Conservation (phyloP, 208 protist genomes). For the Wallacemonas sp. region DNA sequence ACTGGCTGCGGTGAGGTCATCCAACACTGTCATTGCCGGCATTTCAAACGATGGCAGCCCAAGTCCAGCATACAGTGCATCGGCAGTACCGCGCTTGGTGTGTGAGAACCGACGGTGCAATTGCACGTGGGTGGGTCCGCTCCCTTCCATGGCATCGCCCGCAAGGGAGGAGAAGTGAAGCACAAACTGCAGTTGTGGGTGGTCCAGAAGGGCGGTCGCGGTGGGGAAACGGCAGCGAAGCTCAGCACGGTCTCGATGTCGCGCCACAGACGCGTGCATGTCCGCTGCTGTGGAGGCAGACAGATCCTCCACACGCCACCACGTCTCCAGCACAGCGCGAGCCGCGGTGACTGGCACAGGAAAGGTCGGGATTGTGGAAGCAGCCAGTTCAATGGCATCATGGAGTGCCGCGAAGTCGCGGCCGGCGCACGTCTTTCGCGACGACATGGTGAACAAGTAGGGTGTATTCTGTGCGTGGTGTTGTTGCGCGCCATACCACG, state of each 20-base stretch:
- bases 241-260: background rate
- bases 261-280: background rate
- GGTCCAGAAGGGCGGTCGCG: conserved; percentile 39
- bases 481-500: too few species aligned
- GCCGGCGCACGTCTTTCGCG: too few species aligned
- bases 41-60: background rate
- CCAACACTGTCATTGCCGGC: too few species aligned
- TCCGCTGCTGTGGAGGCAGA: too few species aligned
- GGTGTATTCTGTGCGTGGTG: too few species aligned
- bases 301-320: too few species aligned
- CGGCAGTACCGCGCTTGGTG: conserved; percentile 1
- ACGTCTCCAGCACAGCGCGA: background rate
- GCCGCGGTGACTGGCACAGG: background rate
- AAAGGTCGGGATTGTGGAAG: conserved; percentile 11
- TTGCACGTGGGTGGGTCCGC: conserved; percentile 19
- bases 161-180: conserved; percentile 10
- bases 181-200: conserved; percentile 55
- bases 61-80: background rate
- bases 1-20: too few species aligned
- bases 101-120: conserved; percentile 44
- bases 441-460: conserved; percentile 1
- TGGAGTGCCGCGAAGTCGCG: background rate
- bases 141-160: background rate
- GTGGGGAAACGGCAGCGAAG: conserved; percentile 33
- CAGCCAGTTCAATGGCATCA: conserved; percentile 13